Evolutionary conservation across 169 alveolate genomes (phyloP).

Genomic region (Plasmodium relictum): DNA sequence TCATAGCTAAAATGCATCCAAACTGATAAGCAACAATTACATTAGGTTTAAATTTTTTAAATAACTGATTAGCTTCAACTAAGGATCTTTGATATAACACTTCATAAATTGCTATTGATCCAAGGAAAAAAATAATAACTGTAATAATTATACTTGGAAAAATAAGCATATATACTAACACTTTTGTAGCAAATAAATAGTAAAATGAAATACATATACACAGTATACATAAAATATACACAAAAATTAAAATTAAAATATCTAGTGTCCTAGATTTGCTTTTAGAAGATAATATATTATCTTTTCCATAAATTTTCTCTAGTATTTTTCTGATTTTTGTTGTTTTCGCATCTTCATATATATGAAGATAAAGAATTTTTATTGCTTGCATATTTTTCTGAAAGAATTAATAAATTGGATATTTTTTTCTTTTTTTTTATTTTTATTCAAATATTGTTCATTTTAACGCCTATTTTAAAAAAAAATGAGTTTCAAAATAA

Average conservation of each 20-base stretch:
- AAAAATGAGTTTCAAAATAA: not conserved
- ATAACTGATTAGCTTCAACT: slow-evolving; percentile 27
- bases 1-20: slow-evolving; percentile 65
- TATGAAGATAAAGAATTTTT: slow-evolving; percentile 68
- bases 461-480: not conserved
- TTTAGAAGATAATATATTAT: slow-evolving; percentile 39
- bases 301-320: slow-evolving; percentile 41
- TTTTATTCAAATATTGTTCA: not conserved
- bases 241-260: slow-evolving; percentile 24
- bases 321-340: slow-evolving; percentile 15
- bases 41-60: slow-evolving; percentile 35
- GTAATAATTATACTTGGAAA: slow-evolving; percentile 20
- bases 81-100: slow-evolving; percentile 20
- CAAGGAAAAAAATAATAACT: slow-evolving; percentile 33
- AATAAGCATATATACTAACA: slow-evolving; percentile 16
- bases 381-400: slow-evolving; percentile 18
- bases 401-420: too few species aligned
- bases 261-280: slow-evolving; percentile 23
- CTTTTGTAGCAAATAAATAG: not conserved
- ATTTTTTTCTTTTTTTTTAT: not conserved
- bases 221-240: slow-evolving; percentile 21
- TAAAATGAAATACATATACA: slow-evolving; percentile 23
- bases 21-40: slow-evolving; percentile 61
- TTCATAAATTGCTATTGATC: slow-evolving; percentile 30
- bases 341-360: slow-evolving; percentile 44